Percentiles rank a stretch among this genome's conserved stretches.
phyloP scores from a whole-genome alignment of 1,284 basidiomycete genomes.

The Coniferiporia sulphurascens region DNA sequence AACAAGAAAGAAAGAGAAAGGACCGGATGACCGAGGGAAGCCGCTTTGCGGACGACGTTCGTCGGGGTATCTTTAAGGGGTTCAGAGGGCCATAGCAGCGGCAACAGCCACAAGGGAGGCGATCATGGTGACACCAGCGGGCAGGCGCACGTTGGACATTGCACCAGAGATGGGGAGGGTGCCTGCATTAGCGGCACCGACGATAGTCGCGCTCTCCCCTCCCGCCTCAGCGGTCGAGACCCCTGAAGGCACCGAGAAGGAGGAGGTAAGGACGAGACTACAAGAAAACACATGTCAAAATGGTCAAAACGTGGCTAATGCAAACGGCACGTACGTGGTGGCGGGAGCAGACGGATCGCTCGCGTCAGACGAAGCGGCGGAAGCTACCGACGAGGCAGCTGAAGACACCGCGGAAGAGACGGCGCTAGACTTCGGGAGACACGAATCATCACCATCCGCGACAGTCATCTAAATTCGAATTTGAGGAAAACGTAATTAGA shows the following conservation, averaged over 20 bases:
- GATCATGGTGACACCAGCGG: slow-evolving; percentile 9
- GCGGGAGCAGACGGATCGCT: slow-evolving; percentile 20
- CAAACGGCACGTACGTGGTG: slow-evolving; percentile 21
- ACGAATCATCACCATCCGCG: slow-evolving; percentile 40
- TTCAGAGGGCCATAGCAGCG: slow-evolving; percentile 13
- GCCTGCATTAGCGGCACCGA: slow-evolving; percentile 55
- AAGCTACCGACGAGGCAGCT: neutral
- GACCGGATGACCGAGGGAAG: neutral
- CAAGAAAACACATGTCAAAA: neutral
- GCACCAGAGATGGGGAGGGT: slow-evolving; percentile 28
- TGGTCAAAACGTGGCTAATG: slow-evolving; percentile 14
- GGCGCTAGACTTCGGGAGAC: slow-evolving; percentile 32
- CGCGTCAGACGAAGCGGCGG: slow-evolving; percentile 7
- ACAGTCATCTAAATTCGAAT: slow-evolving; percentile 47
- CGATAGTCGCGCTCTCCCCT: slow-evolving; percentile 27
- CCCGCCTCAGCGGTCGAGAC: slow-evolving; percentile 21
- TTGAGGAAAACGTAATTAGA: neutral
- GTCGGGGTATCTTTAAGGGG: slow-evolving; percentile 9
- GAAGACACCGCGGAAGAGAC: slow-evolving; percentile 14
- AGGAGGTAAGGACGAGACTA: slow-evolving; percentile 6
- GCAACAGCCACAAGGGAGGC: slow-evolving; percentile 5
- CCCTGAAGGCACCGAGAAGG: slow-evolving; percentile 17
- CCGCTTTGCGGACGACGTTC: neutral
- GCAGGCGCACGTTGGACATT: slow-evolving; percentile 18
- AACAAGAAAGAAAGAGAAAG: slow-evolving; percentile 5